These are phyloP conservation scores for Tinospora cordifolia DNA, from an alignment of 164 flowering plant species.

Conservation along the genomic window DNA sequence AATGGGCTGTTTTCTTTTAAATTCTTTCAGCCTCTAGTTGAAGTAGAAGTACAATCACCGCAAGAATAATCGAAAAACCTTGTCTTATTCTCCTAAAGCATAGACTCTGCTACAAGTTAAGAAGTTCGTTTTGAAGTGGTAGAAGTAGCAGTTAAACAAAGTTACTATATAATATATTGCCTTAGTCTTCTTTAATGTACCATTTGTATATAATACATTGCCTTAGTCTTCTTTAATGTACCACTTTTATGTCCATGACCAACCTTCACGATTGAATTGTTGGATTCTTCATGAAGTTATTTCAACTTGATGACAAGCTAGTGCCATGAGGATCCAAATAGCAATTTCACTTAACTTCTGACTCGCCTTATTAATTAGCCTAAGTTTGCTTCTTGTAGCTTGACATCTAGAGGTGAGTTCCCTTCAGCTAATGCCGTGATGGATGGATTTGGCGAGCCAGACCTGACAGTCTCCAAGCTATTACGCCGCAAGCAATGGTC, in stretches of 20 bases:
- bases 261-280: neutral
- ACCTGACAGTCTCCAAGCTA: conserved; percentile 61
- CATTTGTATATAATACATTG: neutral
- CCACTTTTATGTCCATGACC: neutral
- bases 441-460: conserved; percentile 90
- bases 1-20: no score
- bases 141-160: no score
- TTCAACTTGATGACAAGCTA: neutral
- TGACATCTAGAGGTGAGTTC: conserved; percentile 73
- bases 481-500: conserved; percentile 17
- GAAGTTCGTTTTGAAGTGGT: no score
- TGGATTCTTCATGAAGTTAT: no score
- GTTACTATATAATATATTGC: neutral
- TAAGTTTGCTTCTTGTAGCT: conserved; percentile 27
- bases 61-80: neutral
- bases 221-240: neutral
- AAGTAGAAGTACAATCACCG: neutral
- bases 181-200: neutral
- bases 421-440: conserved; percentile 57
- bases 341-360: neutral
- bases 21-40: no score
- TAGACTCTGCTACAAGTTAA: neutral
- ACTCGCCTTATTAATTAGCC: neutral
- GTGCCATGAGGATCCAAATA: neutral
- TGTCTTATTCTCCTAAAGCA: no score